Base-by-base conservation (phyloP, 2,329 filamentous ascomycete species). In the Zymoseptoria pseudotritici region DNA sequence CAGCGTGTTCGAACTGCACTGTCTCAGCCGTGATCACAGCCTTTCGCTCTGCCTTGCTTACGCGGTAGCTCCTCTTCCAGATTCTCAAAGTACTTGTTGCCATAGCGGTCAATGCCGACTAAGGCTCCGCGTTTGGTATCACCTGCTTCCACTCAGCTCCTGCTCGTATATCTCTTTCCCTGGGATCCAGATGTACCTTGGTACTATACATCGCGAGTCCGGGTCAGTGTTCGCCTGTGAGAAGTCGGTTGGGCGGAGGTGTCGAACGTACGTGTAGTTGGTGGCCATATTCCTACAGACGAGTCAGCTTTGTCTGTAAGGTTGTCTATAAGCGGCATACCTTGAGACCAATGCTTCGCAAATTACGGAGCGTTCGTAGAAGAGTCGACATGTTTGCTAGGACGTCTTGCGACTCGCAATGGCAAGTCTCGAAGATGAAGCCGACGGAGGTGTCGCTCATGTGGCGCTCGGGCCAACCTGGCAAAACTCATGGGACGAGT, bases 71-170 rank as follows among this genome's bases (percentile, higher is more conserved):
- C 94, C 74, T 97, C 91, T 63, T 81, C 78, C 72, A 85, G 77
- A 81, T 99, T 97, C 83, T 99, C 94, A 76, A 85, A 99, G 83
- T 83, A 99, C 80, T 96, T 97, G 86, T 99, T 99, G 76, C 94
- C 95, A 74, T 87, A 95, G 76, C 86, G 85, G 80, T 99, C 94
- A 72, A 80, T 84, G 70, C 88, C 94, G 67, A 99, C 85, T 67
- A 96, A 82, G 51, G 84, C 86, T 72, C 94, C 95, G 73, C 89
- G 86, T 81, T 99, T 99, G 77, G 94, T 99, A 79, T 99, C 94
- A 80, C 93, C 92, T 94, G 74, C 65, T 61, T 29, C 50, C 52
- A 54, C 67, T 78, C 65, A 77, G 69, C 63, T 56, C 56, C 29
- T 54, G 26, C 55, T 55, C 60, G 29, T 55, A n/a, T 29, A 22